phyloP scores from a whole-genome alignment of 306 rosid genomes.

The Prunus padus region DNA sequence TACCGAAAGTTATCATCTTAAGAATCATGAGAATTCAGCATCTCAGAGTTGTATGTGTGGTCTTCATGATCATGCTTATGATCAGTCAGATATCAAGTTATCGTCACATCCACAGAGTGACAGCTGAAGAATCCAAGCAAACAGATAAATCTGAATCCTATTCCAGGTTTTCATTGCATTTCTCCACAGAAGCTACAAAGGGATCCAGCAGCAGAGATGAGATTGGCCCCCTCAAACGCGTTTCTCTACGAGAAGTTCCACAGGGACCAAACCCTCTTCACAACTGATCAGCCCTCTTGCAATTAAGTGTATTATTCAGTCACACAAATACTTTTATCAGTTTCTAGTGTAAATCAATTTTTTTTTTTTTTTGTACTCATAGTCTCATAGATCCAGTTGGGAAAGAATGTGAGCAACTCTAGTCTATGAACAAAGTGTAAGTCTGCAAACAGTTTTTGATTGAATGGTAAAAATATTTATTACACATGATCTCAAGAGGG shows the following conservation, averaged over 20 bases:
- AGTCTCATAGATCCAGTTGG: slow-evolving; percentile 25
- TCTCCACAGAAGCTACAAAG: slow-evolving; percentile 38
- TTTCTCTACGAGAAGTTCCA: slow-evolving; percentile 65
- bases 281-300: slow-evolving; percentile 52
- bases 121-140: slow-evolving; percentile 39
- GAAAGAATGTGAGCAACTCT: slow-evolving; percentile 8
- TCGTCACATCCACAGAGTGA: slow-evolving; percentile 38
- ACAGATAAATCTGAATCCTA: slow-evolving; percentile 21
- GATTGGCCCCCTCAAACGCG: slow-evolving; percentile 37
- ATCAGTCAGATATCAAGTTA: slow-evolving; percentile 50
- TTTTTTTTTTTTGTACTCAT: slow-evolving; percentile 14
- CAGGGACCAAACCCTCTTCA: slow-evolving; percentile 91
- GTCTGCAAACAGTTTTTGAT: slow-evolving; percentile 12
- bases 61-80: slow-evolving; percentile 48
- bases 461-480: slow-evolving; percentile 12
- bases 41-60: slow-evolving; percentile 43
- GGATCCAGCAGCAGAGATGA: slow-evolving; percentile 23
- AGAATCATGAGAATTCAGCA: slow-evolving; percentile 47
- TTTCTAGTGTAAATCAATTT: slow-evolving; percentile 25
- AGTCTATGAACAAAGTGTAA: slow-evolving; percentile 14
- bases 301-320: slow-evolving; percentile 24
- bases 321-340: slow-evolving; percentile 41
- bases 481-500: slow-evolving; percentile 3
- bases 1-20: slow-evolving; percentile 15
- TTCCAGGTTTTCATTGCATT: slow-evolving; percentile 47